Base-by-base conservation (phyloP, 345 rosid species). In the Trapa bicornis region DNA sequence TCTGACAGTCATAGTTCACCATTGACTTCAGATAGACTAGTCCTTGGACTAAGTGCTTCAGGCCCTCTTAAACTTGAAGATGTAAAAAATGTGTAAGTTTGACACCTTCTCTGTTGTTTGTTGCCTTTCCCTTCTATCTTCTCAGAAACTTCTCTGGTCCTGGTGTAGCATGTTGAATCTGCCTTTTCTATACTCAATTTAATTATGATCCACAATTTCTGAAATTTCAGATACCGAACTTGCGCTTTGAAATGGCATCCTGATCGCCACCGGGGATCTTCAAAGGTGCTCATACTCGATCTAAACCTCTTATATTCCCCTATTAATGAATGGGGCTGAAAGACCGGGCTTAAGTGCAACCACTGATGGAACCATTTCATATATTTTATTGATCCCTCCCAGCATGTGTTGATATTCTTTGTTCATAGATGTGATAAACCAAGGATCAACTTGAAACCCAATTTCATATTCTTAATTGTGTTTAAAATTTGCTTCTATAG, bases 171-270 rank as follows among this genome's bases (percentile, higher is more conserved):
- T 17, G 67, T 14, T 17, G 17, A 33, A 41, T n/a, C 1, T 39
- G 17, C 35, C n/a, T 17, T 22, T 65, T 66, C 36, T 47, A 9
- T 54, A 2, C 22, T 43, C 64, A 54, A 4, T n/a, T 29, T 58
- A 58, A 35, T 37, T 9, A 12, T 47, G 17, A 17, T 38, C 36
- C 29, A 1, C 29, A 22, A 5, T 67, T 50, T 36, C 35, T 53
- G 17, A 36, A 61, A 70, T 65, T 66, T 12, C 76, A 93, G 97
- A 58, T 93, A 90, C 68, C 86, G 97, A 68, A 68, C 78, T 67
- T 87, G 96, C 67, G 98, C 98, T 6, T 72, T 93, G 67, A 88
- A 88, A 74, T 93, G 98, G 96, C 96, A 89, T 76, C 98, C 96
- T 14, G 96, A 92, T 89, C 96, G 87, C 72, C 98, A 87, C 75